These are phyloP conservation scores for Metschnikowia aberdeeniae DNA, from an alignment of 805 yeast genomes.

Conservation along the genomic window DNA sequence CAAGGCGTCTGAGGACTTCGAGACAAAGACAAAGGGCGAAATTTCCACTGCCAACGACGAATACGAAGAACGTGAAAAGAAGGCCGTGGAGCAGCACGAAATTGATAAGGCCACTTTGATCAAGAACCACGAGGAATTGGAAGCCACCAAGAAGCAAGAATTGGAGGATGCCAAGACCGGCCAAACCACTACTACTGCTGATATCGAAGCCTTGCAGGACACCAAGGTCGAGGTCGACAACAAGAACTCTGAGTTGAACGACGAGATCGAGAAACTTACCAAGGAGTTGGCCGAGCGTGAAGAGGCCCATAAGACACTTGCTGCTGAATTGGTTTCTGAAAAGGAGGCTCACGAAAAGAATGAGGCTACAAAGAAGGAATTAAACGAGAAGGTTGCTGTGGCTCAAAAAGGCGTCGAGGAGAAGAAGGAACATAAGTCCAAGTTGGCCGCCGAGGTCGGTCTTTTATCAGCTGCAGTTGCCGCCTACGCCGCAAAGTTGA, in stretches of 20 bases:
- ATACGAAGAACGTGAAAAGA: conserved; percentile 42
- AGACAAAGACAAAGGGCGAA: conserved; percentile 37
- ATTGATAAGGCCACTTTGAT: conserved; percentile 40
- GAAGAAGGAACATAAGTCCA: conserved; percentile 34
- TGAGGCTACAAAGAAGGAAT: conserved; percentile 37
- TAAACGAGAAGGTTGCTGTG: conserved; percentile 34
- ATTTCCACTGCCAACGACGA: conserved; percentile 45
- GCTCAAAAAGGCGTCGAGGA: conserved; percentile 34
- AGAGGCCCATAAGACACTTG: conserved; percentile 28
- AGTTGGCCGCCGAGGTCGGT: conserved; percentile 41
- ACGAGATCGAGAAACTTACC: conserved; percentile 41
- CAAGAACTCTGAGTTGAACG: conserved; percentile 34
- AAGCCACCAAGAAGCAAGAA: conserved; percentile 42
- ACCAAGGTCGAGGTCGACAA: conserved; percentile 40
- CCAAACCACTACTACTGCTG: conserved; percentile 41
- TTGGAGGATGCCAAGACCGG: conserved; percentile 38
- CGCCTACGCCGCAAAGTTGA: conserved; percentile 43
- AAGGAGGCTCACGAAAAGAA: conserved; percentile 26
- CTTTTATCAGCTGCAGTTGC: conserved; percentile 39
- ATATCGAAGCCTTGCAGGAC: conserved; percentile 42
- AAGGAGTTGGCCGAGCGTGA: conserved; percentile 40
- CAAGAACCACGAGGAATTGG: conserved; percentile 43
- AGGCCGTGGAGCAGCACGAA: conserved; percentile 45
- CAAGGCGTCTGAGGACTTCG: conserved; percentile 30
- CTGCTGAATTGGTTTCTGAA: conserved; percentile 29